These are phyloP conservation scores for Trametes elegans DNA, from an alignment of 768 basidiomycete species.

Conservation along the genomic window DNA sequence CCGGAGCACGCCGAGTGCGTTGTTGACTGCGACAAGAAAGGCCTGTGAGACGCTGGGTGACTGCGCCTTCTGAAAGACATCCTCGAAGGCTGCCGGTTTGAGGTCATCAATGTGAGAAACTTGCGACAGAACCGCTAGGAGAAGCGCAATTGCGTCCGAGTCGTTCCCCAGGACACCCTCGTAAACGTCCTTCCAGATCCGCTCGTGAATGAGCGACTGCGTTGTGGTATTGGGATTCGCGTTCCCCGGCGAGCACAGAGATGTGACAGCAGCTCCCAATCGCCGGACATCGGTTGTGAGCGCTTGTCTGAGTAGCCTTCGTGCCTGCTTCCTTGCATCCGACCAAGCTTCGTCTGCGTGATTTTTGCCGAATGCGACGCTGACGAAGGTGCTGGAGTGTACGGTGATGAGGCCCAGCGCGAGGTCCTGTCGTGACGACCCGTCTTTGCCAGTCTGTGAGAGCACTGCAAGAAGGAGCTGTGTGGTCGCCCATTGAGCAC, in stretches of 20 bases:
- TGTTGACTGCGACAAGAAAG: constrained; percentile 58
- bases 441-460: constrained; percentile 33
- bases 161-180: constrained; percentile 57
- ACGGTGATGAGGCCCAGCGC: constrained; percentile 45
- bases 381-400: constrained; percentile 46
- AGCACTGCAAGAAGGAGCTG: constrained; percentile 36
- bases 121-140: constrained; percentile 57
- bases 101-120: constrained; percentile 69
- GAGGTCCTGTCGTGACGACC: constrained; percentile 28
- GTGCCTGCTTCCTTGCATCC: constrained; percentile 39
- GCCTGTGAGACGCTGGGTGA: constrained; percentile 21
- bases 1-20: constrained; percentile 53
- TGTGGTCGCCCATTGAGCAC: not conserved
- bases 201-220: constrained; percentile 43
- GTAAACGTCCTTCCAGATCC: constrained; percentile 71
- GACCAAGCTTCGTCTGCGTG: constrained; percentile 42
- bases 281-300: constrained; percentile 35
- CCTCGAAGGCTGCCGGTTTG: constrained; percentile 47
- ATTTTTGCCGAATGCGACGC: constrained; percentile 43
- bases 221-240: constrained; percentile 30
- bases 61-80: constrained; percentile 33
- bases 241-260: constrained; percentile 34
- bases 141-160: constrained; percentile 50
- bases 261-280: constrained; percentile 31
- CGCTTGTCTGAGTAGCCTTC: constrained; percentile 38